Percentiles rank a stretch among this genome's conserved stretches.
phyloP scores from a whole-genome alignment of 495 filamentous ascomycete genomes.

The Lophiotrema nucula region DNA sequence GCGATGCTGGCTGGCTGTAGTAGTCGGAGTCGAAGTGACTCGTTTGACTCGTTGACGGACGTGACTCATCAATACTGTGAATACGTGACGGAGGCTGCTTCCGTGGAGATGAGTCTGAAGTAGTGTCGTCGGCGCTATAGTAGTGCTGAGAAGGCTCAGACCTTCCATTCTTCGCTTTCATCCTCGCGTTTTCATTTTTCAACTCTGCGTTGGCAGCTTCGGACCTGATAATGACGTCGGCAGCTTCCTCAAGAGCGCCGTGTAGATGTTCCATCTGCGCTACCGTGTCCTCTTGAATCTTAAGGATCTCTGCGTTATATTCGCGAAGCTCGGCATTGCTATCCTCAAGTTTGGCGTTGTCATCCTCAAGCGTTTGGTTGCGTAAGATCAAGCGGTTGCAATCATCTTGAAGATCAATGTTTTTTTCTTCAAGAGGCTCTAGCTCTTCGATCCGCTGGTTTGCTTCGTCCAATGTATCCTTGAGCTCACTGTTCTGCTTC shows the following conservation, averaged over 20 bases:
- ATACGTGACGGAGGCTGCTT: slow-evolving; percentile 8
- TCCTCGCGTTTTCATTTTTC: slow-evolving; percentile 7
- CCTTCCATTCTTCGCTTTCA: slow-evolving; percentile 1
- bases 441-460: slow-evolving; percentile 45
- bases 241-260: slow-evolving; percentile 76
- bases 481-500: slow-evolving; percentile 56
- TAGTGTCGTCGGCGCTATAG: not conserved
- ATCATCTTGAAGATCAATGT: slow-evolving; percentile 25
- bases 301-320: slow-evolving; percentile 33
- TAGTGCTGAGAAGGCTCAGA: not conserved
- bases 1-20: slow-evolving; percentile 32
- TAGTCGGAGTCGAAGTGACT: slow-evolving; percentile 32
- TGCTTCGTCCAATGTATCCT: slow-evolving; percentile 61
- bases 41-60: slow-evolving; percentile 25
- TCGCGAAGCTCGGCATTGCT: slow-evolving; percentile 35
- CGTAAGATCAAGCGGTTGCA: slow-evolving; percentile 7
- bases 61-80: slow-evolving; percentile 27
- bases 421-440: slow-evolving; percentile 36
- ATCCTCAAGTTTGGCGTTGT: slow-evolving; percentile 34
- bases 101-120: not conserved
- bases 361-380: slow-evolving; percentile 39
- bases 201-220: slow-evolving; percentile 50
- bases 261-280: slow-evolving; percentile 72
- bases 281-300: slow-evolving; percentile 67
- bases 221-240: slow-evolving; percentile 71